Evolutionary conservation across 116 monocot genomes (phyloP).

Genomic region (Posidonia oceanica): DNA sequence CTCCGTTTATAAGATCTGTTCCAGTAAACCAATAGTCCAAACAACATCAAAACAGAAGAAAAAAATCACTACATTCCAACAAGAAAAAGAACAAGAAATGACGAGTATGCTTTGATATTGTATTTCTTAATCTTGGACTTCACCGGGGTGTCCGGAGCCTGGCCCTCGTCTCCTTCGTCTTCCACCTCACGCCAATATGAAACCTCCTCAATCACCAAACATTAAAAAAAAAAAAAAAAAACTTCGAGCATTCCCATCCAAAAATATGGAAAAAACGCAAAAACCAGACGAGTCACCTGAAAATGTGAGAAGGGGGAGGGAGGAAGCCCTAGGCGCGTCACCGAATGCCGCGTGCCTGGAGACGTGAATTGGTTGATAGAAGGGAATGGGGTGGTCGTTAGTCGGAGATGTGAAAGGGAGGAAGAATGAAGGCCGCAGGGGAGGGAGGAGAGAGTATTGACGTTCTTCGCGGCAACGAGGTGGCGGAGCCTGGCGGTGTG

Average conservation of each 20-base stretch:
- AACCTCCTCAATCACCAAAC: not conserved
- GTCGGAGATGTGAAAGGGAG: not conserved
- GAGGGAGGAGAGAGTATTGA: constrained; percentile 7
- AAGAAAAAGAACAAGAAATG: constrained; percentile 7
- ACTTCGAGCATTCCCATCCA: too few species aligned
- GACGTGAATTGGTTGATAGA: not conserved
- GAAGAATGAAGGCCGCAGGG: constrained; percentile 2
- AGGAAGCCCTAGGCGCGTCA: not conserved
- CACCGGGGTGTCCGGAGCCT: constrained; percentile 51
- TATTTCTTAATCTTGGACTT: constrained; percentile 77
- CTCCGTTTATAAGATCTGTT: constrained; percentile 66
- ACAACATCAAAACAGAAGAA: not conserved
- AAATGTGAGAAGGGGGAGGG: too few species aligned
- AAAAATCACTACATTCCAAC: not conserved
- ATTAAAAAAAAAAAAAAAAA: too few species aligned
- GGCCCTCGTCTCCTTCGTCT: constrained; percentile 17
- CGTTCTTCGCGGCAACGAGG: not conserved
- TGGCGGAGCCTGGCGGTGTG: constrained; percentile 26
- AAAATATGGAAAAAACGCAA: too few species aligned
- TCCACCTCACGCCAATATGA: constrained; percentile 21
- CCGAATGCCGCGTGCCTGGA: too few species aligned
- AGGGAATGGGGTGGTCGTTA: constrained; percentile 7
- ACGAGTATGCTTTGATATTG: constrained; percentile 77
- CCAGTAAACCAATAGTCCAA: not conserved
- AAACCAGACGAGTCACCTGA: too few species aligned